These are phyloP conservation scores for Rusavskia elegans DNA, from an alignment of 495 filamentous ascomycete genomes.

Conservation along the genomic window DNA sequence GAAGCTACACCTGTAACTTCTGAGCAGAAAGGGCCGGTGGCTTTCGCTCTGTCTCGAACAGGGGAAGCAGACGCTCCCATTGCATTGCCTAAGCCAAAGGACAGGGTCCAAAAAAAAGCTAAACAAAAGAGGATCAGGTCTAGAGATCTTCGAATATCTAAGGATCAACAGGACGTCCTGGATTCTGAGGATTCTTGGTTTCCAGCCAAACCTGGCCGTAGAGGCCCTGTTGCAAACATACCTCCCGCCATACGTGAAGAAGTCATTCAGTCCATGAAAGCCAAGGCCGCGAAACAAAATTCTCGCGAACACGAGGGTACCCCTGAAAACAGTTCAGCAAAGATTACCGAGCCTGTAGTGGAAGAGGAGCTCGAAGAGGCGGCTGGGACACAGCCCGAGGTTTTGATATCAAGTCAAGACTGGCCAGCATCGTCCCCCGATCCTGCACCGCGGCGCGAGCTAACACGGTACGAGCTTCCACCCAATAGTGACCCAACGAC, in stretches of 20 bases:
- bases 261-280: background rate
- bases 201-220: slow-evolving; percentile 11
- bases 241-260: slow-evolving; percentile 11
- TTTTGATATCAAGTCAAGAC: background rate
- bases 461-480: slow-evolving; percentile 5
- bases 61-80: background rate
- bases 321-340: too few species aligned
- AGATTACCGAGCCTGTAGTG: background rate
- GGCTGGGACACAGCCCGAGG: background rate
- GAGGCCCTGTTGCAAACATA: slow-evolving; percentile 14
- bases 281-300: too few species aligned
- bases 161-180: slow-evolving; percentile 44
- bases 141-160: slow-evolving; percentile 37
- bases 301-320: too few species aligned
- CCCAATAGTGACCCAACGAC: slow-evolving; percentile 11
- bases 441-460: background rate
- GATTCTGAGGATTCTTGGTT: slow-evolving; percentile 25
- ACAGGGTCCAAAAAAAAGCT: background rate
- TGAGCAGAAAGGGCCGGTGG: background rate
- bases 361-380: slow-evolving; percentile 1
- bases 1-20: background rate
- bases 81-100: slow-evolving; percentile 1
- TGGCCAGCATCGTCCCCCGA: background rate
- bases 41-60: background rate
- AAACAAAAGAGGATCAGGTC: slow-evolving; percentile 18